Evolutionary conservation across 108 stramenopile species (phyloP).

Genomic region (Aureococcus anophagefferens): DNA sequence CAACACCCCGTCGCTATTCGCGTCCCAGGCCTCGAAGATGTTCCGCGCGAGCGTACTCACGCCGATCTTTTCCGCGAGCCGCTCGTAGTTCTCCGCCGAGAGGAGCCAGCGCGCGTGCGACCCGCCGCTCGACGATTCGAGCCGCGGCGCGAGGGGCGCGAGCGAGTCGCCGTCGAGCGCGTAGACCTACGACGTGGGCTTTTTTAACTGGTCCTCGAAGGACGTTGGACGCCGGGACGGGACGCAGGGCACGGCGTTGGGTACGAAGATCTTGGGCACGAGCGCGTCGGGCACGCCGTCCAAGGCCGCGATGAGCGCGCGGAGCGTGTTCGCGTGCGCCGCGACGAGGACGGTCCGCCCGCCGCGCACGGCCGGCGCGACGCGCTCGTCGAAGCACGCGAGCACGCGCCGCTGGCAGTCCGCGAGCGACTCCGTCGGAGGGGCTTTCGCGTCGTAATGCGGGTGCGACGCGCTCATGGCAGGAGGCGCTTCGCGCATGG

Average conservation of each 20-base stretch:
- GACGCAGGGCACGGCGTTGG: slow-evolving; percentile 43
- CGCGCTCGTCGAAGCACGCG: slow-evolving; percentile 3
- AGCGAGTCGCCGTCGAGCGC: slow-evolving; percentile 12
- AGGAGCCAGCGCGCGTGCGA: slow-evolving; percentile 30
- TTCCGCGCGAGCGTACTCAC: no score
- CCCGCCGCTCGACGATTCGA: slow-evolving; percentile 17
- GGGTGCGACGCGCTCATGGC: slow-evolving; percentile 24
- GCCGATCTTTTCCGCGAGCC: slow-evolving; percentile 14
- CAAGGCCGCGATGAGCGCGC: slow-evolving; percentile 43
- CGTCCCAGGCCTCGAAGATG: no score
- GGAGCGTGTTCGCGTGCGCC: slow-evolving; percentile 44
- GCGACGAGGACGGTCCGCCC: slow-evolving; percentile 35
- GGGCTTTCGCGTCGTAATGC: slow-evolving; percentile 23
- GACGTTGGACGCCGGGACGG: no score
- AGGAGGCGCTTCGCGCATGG: slow-evolving; percentile 22
- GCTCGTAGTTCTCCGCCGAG: slow-evolving; percentile 20
- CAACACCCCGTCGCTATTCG: no score
- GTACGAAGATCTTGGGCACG: slow-evolving; percentile 41
- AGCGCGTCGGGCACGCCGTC: slow-evolving; percentile 35
- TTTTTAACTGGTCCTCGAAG: no score
- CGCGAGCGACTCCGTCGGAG: no score
- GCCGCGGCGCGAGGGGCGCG: slow-evolving; percentile 14
- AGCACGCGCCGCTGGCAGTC: slow-evolving; percentile 31
- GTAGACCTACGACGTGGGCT: no score
- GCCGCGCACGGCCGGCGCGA: no score